Percentiles rank a stretch among this genome's conserved stretches.
Evolutionary conservation across 148 eudicot genomes (phyloP).

Genomic region (Camellia japonica): DNA sequence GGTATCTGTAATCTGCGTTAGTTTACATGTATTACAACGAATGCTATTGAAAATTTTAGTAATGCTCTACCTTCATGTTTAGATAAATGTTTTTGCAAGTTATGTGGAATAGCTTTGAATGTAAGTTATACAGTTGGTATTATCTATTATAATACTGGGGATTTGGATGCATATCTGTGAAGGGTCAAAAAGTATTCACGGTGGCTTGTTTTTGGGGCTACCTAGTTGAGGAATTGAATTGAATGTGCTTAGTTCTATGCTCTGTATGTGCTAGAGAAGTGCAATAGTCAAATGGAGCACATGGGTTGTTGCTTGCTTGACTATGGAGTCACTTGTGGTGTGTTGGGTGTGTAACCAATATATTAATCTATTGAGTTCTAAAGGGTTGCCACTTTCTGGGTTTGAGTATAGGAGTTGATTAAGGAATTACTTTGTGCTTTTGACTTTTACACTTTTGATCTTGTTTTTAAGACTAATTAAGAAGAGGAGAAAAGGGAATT

Average conservation of each 20-base stretch:
- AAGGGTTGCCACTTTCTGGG: constrained; percentile 9
- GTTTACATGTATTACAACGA: neutral
- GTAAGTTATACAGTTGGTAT: neutral
- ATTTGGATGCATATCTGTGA: neutral
- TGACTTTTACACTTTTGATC: neutral
- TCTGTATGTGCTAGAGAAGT: neutral
- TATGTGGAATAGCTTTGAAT: neutral
- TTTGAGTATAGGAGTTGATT: neutral
- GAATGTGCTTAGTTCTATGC: neutral
- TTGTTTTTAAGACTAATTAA: neutral
- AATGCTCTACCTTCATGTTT: constrained; percentile 6
- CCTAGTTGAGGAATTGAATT: constrained; percentile 8
- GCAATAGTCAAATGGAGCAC: constrained; percentile 23
- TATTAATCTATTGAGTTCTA: neutral
- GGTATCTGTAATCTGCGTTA: neutral
- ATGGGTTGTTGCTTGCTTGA: constrained; percentile 19
- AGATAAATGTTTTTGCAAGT: neutral
- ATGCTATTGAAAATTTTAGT: neutral
- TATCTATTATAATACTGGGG: neutral
- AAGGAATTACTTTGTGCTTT: neutral
- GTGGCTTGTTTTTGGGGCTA: constrained; percentile 9
- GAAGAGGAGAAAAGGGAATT: too few species aligned
- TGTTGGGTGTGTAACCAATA: constrained; percentile 4
- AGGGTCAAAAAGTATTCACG: constrained; percentile 11
- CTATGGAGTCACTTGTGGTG: constrained; percentile 12